Base-by-base conservation (phyloP, 805 yeast genomes). In the Metschnikowia arizonensis region DNA sequence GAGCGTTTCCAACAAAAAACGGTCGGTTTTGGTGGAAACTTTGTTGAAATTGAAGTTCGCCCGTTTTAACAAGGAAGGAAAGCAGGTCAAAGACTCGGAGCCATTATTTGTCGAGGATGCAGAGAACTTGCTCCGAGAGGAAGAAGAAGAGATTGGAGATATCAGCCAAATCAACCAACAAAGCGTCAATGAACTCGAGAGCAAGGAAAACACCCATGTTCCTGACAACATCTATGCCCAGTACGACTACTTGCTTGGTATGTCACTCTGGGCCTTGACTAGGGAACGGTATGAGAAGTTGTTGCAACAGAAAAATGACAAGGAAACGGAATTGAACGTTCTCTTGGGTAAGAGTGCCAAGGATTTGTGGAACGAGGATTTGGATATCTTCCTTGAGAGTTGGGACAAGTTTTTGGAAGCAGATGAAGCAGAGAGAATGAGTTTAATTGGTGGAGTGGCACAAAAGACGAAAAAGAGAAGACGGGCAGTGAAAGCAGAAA, bases 231-330 rank as follows among this genome's bases (percentile, higher is more conserved):
- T 78, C 12, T 74, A 75, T 42, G 78, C 88, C 8, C 73, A 83
- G 5, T 91, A 81, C 64, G 98, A 93, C 58, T 93, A 93, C 56
- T 73, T 93, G 51, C 73, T 93, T 43, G 95, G 93, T 44, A 86
- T 93, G 96, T 79, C 89, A 29, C 82, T 93, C 52, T 88, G 97
- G 93, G 85, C 97, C 31, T 78, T 93, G 60, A 91, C 99, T 0
- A 76, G 75, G 47, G 99, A 93, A 66, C 78, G 93, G 56, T 93
- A 90, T 60, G 90, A 88, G 57, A 82, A 78, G 54, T 70, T 93
- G 53, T 69, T 89, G 56, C 74, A 75, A 44, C 95, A 90, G 61
- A 77, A 80, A 49, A 87, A 81, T 46, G 83, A 72, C 21, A 84
- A 82, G 57, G 91, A 88, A 60, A 70, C 63, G 10, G 95, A 87